Percentiles rank a stretch among this genome's conserved stretches.
phyloP scores from a whole-genome alignment of 1,139 yeast genomes.

The Pichia sp. region DNA sequence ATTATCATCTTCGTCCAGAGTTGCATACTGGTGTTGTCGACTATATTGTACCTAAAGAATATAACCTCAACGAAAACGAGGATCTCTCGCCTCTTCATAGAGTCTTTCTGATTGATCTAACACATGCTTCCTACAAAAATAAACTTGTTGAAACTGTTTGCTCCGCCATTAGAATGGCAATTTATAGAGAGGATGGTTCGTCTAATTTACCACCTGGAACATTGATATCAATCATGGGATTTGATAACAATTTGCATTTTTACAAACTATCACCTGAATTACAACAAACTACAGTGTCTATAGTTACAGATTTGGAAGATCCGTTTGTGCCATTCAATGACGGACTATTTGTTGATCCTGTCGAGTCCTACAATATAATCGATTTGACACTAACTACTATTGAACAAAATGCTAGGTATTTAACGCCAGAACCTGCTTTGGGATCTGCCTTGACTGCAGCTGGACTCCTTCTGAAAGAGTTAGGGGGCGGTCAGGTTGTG shows the following conservation, averaged over 20 bases:
- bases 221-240: conserved; percentile 68
- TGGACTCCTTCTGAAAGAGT: conserved; percentile 52
- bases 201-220: conserved; percentile 40
- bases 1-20: conserved; percentile 67
- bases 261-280: conserved; percentile 56
- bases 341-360: conserved; percentile 80
- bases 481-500: conserved; percentile 80
- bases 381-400: conserved; percentile 65
- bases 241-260: conserved; percentile 69
- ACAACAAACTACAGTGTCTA: conserved; percentile 52
- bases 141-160: conserved; percentile 64
- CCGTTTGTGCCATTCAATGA: conserved; percentile 76
- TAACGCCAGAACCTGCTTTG: conserved; percentile 67
- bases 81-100: conserved; percentile 56
- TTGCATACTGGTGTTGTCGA: conserved; percentile 83
- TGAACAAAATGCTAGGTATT: conserved; percentile 44
- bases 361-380: conserved; percentile 57
- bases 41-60: conserved; percentile 68
- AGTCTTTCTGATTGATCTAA: conserved; percentile 73
- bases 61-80: conserved; percentile 47
- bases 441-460: conserved; percentile 80
- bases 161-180: conserved; percentile 63
- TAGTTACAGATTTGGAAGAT: conserved; percentile 71
- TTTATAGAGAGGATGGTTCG: conserved; percentile 37
- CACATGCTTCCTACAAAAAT: conserved; percentile 56